Evolutionary conservation across 768 basidiomycete genomes (phyloP).

Genomic region (Neoboletus brunneissimus): DNA sequence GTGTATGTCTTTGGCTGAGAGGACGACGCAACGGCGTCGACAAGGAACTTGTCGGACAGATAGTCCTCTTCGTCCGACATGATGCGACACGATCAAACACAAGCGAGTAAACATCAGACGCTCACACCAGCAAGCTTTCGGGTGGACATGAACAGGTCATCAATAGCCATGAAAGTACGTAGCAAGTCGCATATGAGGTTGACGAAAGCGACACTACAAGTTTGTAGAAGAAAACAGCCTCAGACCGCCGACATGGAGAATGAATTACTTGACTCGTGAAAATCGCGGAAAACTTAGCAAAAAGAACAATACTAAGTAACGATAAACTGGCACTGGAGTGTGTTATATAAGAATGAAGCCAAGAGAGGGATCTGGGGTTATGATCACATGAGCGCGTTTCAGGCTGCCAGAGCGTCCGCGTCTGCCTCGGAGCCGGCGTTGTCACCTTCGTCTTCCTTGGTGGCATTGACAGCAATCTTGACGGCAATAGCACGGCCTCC

Average conservation of each 20-base stretch:
- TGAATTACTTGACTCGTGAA: slow-evolving; percentile 32
- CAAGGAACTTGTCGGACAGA: slow-evolving; percentile 82
- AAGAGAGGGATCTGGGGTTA: slow-evolving; percentile 22
- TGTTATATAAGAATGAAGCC: slow-evolving; percentile 29
- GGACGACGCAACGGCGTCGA: slow-evolving; percentile 34
- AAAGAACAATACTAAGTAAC: slow-evolving; percentile 34
- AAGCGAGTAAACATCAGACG: slow-evolving; percentile 22
- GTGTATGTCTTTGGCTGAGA: slow-evolving; percentile 60
- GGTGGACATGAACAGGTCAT: slow-evolving; percentile 25
- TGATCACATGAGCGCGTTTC: slow-evolving; percentile 19
- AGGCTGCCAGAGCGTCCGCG: slow-evolving; percentile 20
- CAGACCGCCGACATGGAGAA: slow-evolving; percentile 38
- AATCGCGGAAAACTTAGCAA: slow-evolving; percentile 39
- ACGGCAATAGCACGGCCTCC: slow-evolving; percentile 84
- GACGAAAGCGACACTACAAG: slow-evolving; percentile 33
- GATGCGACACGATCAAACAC: slow-evolving; percentile 4
- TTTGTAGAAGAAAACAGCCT: slow-evolving; percentile 40
- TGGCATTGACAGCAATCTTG: slow-evolving; percentile 91
- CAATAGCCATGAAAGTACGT: slow-evolving; percentile 29
- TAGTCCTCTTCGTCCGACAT: slow-evolving; percentile 85
- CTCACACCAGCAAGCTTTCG: neutral
- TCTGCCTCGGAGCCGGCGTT: slow-evolving; percentile 33
- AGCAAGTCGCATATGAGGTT: slow-evolving; percentile 24
- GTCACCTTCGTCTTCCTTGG: slow-evolving; percentile 55
- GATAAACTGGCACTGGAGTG: slow-evolving; percentile 23